Evolutionary conservation across 257 asterid species (phyloP), one percentile per base, ranked within the genome.

Genomic region (Anisodus tanguticus): DNA sequence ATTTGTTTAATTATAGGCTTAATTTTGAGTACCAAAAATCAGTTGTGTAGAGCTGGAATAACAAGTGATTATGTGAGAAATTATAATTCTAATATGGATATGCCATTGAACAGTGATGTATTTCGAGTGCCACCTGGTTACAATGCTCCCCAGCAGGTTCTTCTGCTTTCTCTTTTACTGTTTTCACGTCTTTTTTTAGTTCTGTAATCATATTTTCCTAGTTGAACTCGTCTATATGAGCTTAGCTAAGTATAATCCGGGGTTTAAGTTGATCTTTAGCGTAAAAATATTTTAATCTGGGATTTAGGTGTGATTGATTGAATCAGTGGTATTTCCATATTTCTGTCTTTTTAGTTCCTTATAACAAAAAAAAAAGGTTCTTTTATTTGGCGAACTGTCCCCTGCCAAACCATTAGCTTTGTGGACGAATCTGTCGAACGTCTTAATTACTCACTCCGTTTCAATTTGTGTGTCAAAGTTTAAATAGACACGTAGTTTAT

Each of bases 91-190:
- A 86, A 88, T 83, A 51, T 47, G 64, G 97, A 92, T 89, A 91
- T 93, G 97, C 92, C 92, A 4, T 68, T 90, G 49, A 92, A 93
- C 26, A 91, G 95, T 81, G 94, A 93, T 84, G 95, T 89, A 51
- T 93, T 93, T 64, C 58, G 45, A 13, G 88, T 83, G 8, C 97
- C 95, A 70, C 87, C 89, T 16, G 94, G 95, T 83, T 92, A 89
- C 45, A 92, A 92, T 88, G 89, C 94, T 71, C 96, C 96, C 10
- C 94, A 91, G 43, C 94, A 92, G 92, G 93, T 92, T 68, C 54
- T 67, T 67, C 26, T 68, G 59, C 59, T 64, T 6, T 19, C 37
- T 57, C 2, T 53, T 60, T 16, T 57, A 8, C 19, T 51, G 1
- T 31, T 31, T 31, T 31, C 35, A 31, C 35, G 35, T 31, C 35